Base-by-base conservation (phyloP, 1,284 basidiomycete genomes). In the Hypsizygus ulmarius region DNA sequence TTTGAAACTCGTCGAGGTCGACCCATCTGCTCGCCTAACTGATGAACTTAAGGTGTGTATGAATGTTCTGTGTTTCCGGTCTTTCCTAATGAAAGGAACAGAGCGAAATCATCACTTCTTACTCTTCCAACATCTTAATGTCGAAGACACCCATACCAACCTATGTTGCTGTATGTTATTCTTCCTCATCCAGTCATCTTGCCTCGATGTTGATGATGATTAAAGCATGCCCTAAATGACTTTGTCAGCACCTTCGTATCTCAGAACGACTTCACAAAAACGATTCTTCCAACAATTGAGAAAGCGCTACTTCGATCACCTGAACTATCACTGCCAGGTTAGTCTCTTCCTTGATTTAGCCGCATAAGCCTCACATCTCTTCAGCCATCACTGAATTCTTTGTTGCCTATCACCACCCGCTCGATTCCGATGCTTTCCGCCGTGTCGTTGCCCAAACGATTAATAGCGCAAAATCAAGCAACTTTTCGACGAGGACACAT, bases 381-480 rank as follows among this genome's bases (percentile, higher is more conserved):
- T 59, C 43, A 84, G 83, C 80, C 5, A 71, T 81, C 30, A 59
- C 72, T 11, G 66, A 77, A 15, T 84, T 89, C 62, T 71, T 88
- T 51, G 52, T 64, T 4, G 72, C 78, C 1, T 90, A 85, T 57
- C 50, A 73, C 0, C 74, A 80, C 39, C 63, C 78, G 1, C 64
- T 93, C 8, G 73, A 78, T 15, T 56, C 67, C 11, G 70, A 79
- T 16, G 62, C 75, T 5, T 83, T 90, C 63, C 74, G 77, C 41
- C 81, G 82, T 50, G 64, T 94, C 3, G 69, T 93, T 9, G 73
- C 79, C 0, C 77, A 86, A 35, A 70, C 80, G 21, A 70, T 93
- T 45, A 87, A 80, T 54, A 78, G 79, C 42, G 73, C 90, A 15
- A 95, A 93, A 67, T 95, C 93, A 0, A 80, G 77, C 50, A 93